Conservation (phyloP, 108 stramenopile genomes). For the Cyclostephanos tholiformis region DNA sequence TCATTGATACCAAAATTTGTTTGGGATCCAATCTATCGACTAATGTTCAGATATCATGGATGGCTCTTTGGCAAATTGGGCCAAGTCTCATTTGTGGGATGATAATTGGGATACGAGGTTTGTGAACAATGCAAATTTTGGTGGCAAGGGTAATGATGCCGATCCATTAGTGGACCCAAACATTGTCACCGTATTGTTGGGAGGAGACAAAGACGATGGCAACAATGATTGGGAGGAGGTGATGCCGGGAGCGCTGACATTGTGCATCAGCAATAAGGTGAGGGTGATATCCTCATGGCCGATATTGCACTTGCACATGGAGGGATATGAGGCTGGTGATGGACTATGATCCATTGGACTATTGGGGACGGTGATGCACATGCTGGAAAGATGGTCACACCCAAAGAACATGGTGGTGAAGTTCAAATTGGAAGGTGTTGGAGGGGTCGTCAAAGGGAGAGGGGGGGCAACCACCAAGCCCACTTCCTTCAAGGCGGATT, state of each 20-base stretch:
- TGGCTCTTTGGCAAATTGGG: conserved; percentile 55
- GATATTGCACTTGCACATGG: too few relatives aligned
- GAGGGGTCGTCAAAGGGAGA: too few relatives aligned
- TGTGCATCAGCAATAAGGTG: conserved; percentile 17
- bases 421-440: conserved; percentile 34
- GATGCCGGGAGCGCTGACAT: background rate
- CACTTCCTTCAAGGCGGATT: too few relatives aligned
- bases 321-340: conserved; percentile 7
- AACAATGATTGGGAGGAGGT: conserved; percentile 1
- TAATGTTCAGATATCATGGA: too few relatives aligned
- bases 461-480: too few relatives aligned
- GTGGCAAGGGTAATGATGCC: conserved; percentile 12
- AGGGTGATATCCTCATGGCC: conserved; percentile 30
- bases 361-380: conserved; percentile 39
- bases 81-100: conserved; percentile 65
- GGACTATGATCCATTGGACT: conserved; percentile 47
- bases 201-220: background rate
- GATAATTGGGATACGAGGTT: conserved; percentile 55
- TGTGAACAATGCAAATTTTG: conserved; percentile 43
- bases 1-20: conserved; percentile 48
- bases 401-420: conserved; percentile 43
- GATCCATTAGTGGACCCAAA: conserved; percentile 54
- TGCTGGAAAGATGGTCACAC: conserved; percentile 27
- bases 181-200: background rate
- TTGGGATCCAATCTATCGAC: conserved; percentile 55